These are phyloP conservation scores for Talaromyces trachyspermus DNA, from an alignment of 495 filamentous ascomycete species.

Conservation along the genomic window DNA sequence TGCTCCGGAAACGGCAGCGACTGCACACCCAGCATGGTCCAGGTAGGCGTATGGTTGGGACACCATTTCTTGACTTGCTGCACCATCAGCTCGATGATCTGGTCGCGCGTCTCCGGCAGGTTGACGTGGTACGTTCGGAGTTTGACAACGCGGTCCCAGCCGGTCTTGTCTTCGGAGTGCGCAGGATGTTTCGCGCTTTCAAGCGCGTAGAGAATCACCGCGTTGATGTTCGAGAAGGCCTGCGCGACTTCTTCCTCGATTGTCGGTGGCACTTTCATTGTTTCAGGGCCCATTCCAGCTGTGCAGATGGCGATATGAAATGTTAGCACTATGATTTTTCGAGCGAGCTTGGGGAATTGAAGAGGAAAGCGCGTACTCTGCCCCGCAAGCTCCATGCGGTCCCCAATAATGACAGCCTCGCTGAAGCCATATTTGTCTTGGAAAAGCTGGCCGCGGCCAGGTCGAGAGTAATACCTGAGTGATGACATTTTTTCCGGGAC, in stretches of 20 bases:
- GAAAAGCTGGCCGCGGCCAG: conserved; percentile 10
- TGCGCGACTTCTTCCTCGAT: conserved; percentile 13
- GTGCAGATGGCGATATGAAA: background rate
- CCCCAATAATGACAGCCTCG: conserved; percentile 10
- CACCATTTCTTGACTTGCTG: conserved; percentile 11
- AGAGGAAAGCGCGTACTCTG: conserved; percentile 8
- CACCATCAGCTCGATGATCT: conserved; percentile 11
- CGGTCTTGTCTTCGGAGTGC: background rate
- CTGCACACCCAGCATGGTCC: conserved; percentile 12
- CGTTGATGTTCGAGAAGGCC: conserved; percentile 13
- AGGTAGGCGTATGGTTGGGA: conserved; percentile 12
- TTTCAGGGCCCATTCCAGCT: conserved; percentile 12
- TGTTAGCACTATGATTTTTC: background rate
- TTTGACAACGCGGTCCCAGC: conserved; percentile 12
- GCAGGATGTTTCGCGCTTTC: background rate
- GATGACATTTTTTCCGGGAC: background rate
- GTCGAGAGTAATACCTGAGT: conserved; percentile 5
- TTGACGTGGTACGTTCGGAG: conserved; percentile 11
- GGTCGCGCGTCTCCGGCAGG: conserved; percentile 4
- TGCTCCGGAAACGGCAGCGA: conserved; percentile 13
- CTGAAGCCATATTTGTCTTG: conserved; percentile 13
- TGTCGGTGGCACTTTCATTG: conserved; percentile 4
- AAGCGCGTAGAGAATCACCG: conserved; percentile 12
- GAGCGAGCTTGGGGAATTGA: background rate
- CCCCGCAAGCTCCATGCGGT: conserved; percentile 10